Percentiles rank a stretch among this genome's conserved stretches.
phyloP scores from a whole-genome alignment of 202 grass and related monocot genomes.

The Eragrostis tef region DNA sequence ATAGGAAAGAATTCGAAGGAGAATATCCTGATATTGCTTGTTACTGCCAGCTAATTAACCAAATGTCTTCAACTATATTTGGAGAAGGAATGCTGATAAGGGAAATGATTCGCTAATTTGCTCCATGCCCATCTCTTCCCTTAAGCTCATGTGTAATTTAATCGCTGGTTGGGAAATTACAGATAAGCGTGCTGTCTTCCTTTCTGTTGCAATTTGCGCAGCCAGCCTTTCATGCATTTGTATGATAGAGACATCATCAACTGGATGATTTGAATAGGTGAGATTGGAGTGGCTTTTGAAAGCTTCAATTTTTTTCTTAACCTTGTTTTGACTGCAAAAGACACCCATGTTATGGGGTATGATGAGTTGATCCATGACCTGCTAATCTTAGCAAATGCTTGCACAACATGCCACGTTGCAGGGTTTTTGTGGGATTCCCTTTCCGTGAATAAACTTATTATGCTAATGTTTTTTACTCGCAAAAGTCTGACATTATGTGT shows the following conservation, averaged over 20 bases:
- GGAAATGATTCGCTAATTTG: conserved; percentile 21
- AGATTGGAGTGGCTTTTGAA: background rate
- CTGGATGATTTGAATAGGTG: conserved; percentile 22
- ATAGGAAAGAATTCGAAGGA: conserved; percentile 38
- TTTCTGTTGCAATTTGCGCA: background rate
- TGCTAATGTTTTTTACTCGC: background rate
- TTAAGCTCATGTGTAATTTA: conserved; percentile 18
- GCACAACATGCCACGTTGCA: background rate
- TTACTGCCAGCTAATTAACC: conserved; percentile 46
- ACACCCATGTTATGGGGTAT: background rate
- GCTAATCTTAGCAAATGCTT: background rate
- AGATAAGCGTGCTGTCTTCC: background rate
- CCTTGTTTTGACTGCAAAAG: background rate
- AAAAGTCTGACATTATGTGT: no score
- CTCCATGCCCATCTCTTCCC: background rate
- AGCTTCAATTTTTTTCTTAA: background rate
- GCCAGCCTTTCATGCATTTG: no score
- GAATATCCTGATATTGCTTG: conserved; percentile 35
- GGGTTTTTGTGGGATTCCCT: no score
- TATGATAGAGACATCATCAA: conserved; percentile 3
- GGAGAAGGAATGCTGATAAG: conserved; percentile 1
- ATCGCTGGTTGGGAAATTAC: background rate
- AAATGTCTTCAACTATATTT: conserved; percentile 34
- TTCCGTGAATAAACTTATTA: background rate
- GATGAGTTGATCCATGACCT: background rate